Evolutionary conservation across 2,329 filamentous ascomycete genomes (phyloP).

Genomic region (Neodidymelliopsis sp.): DNA sequence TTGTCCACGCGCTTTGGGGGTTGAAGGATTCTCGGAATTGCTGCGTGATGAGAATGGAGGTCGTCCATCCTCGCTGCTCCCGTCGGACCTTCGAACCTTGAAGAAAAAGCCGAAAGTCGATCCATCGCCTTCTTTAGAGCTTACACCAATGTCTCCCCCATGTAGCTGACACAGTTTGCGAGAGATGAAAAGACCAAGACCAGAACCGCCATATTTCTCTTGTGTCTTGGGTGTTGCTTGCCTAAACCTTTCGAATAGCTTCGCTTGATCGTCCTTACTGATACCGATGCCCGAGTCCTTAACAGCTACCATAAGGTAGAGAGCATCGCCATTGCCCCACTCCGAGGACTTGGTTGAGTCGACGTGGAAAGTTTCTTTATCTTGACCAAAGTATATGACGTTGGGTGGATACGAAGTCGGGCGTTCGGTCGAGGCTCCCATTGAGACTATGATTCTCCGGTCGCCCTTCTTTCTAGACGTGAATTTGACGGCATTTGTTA

Average conservation of each 20-base stretch:
- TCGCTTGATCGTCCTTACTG: slow-evolving; percentile 48
- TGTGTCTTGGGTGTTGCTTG: slow-evolving; percentile 51
- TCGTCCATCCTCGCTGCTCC: slow-evolving; percentile 29
- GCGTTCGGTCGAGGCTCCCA: slow-evolving; percentile 49
- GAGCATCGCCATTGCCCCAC: slow-evolving; percentile 50
- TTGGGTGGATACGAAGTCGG: slow-evolving; percentile 54
- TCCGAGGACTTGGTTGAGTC: slow-evolving; percentile 52
- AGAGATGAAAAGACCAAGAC: slow-evolving; percentile 49
- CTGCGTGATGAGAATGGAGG: slow-evolving; percentile 34
- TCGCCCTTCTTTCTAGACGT: slow-evolving; percentile 50
- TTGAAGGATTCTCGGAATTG: slow-evolving; percentile 31
- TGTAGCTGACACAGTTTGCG: slow-evolving; percentile 49
- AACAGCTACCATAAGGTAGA: slow-evolving; percentile 56
- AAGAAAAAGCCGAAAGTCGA: slow-evolving; percentile 50
- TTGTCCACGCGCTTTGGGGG: slow-evolving; percentile 18
- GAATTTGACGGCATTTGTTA: slow-evolving; percentile 59
- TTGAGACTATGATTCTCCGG: slow-evolving; percentile 51
- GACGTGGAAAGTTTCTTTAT: slow-evolving; percentile 47
- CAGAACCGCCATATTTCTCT: slow-evolving; percentile 53
- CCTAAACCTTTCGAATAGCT: slow-evolving; percentile 54
- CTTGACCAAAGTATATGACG: slow-evolving; percentile 53
- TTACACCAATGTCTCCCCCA: slow-evolving; percentile 49
- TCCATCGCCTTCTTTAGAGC: slow-evolving; percentile 44
- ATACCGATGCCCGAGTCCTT: slow-evolving; percentile 56
- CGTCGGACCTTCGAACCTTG: slow-evolving; percentile 41